Evolutionary conservation across 225 moss, liverwort and hornwort species (phyloP), one percentile per base, ranked within the genome.

Genomic region (Pseudoscleropodium purum): DNA sequence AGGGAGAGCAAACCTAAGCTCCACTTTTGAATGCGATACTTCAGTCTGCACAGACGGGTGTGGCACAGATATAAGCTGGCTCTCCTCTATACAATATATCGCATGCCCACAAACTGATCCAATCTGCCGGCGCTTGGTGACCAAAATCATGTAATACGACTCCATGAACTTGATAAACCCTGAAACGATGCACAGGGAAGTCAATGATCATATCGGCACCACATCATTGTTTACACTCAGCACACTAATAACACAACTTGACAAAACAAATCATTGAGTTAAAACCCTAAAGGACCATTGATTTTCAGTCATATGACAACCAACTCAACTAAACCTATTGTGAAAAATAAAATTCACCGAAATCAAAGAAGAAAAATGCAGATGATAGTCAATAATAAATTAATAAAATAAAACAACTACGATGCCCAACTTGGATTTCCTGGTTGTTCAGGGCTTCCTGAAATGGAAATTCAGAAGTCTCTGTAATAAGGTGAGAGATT

Each of bases 21-120:
- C 98, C 84, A 94, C 94, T 92, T 99, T 99, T 24, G 95, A 96
- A 52, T 92, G 91, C 29, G 96, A 96, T 43, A 88, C 88, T 88
- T 99, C 98, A 67, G 97, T 95, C 90, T 97, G 96, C 89, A 97
- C 96, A 59, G 93, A 95, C 43, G 92, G 91, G 87, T 99, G 98
- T 34, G 98, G 97, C 76, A 99, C 93, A 69, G 93, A 88, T 56
- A 96, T 95, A 47, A 97, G 91, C 89, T 94, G 95, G 85, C 93
- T 96, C 85, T 97, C 97, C 88, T 99, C 98, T 69, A 99, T 95
- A 76, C 94, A 93, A 77, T 95, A 99, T 75, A 97, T 97, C 78
- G 96, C 95, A 94, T 99, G 98, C 64, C 98, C 98, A 89, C 98
- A 99, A 43, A 97, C 88, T 86, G 93, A 96, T 65, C 98, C 98